phyloP scores from a whole-genome alignment of 75 land plant genomes.

The Cryptomeria japonica region DNA sequence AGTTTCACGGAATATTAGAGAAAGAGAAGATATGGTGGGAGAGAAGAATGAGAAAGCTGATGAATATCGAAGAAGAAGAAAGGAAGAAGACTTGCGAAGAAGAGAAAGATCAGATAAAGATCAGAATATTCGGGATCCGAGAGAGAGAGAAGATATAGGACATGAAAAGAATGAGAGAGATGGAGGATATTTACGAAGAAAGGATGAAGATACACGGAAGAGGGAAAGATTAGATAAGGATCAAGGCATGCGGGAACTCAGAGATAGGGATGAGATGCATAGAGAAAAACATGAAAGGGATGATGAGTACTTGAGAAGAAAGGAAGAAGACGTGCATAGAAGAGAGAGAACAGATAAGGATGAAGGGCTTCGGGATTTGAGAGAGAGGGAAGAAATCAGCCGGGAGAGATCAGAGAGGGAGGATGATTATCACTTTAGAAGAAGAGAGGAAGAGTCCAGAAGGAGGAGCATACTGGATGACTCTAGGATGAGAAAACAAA shows the following conservation, averaged over 20 bases:
- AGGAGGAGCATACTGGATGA: constrained; percentile 46
- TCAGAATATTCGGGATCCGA: constrained; percentile 31
- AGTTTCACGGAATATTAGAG: constrained; percentile 34
- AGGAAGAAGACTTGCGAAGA: constrained; percentile 14
- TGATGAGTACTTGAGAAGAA: constrained; percentile 33
- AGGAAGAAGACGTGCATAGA: constrained; percentile 13
- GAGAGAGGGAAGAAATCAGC: constrained; percentile 39
- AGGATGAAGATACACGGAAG: constrained; percentile 41
- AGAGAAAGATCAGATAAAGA: constrained; percentile 36
- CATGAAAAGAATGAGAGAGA: constrained; percentile 53
- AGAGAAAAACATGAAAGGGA: constrained; percentile 17
- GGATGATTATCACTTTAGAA: constrained; percentile 33
- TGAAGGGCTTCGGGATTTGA: constrained; percentile 34
- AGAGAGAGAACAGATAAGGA: constrained; percentile 37
- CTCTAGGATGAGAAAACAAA: constrained; percentile 34
- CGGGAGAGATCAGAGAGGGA: constrained; percentile 54
- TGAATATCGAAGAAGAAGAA: constrained; percentile 26
- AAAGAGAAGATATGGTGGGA: constrained; percentile 40
- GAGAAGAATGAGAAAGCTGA: constrained; percentile 25
- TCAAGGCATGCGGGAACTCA: constrained; percentile 38
- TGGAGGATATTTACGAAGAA: constrained; percentile 29
- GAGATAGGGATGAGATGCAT: constrained; percentile 46
- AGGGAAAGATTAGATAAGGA: constrained; percentile 30
- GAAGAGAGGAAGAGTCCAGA: constrained; percentile 43
- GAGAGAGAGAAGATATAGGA: constrained; percentile 38